phyloP scores from a whole-genome alignment of 108 stramenopile species.

The Skeletonema marinoi region DNA sequence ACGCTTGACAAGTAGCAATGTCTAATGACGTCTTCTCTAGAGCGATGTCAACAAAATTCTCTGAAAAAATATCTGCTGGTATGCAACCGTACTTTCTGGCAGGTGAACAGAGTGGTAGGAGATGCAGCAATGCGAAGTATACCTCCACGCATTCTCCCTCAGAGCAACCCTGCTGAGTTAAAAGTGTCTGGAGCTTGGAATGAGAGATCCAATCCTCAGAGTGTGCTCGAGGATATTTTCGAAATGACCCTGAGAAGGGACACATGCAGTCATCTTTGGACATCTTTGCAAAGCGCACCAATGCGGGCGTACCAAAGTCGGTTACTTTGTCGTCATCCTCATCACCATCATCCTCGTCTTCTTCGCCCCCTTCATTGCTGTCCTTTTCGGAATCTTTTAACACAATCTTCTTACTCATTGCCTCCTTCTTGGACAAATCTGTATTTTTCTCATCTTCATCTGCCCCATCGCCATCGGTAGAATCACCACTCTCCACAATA shows the following conservation, averaged over 20 bases:
- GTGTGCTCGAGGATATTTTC: neutral
- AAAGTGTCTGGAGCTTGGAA: constrained; percentile 31
- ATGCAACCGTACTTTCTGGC: constrained; percentile 41
- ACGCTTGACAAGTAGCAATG: constrained; percentile 25
- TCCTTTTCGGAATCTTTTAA: neutral
- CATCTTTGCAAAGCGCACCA: constrained; percentile 16
- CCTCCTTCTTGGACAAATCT: neutral
- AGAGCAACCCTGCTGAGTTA: constrained; percentile 40
- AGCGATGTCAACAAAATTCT: constrained; percentile 29
- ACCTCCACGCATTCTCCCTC: constrained; percentile 56
- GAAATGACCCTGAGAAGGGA: constrained; percentile 36
- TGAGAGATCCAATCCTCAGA: constrained; percentile 17
- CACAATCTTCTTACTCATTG: neutral
- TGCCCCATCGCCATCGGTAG: neutral
- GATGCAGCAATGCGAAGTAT: constrained; percentile 56
- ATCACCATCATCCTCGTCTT: neutral
- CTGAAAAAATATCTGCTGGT: constrained; percentile 33
- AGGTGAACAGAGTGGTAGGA: constrained; percentile 20
- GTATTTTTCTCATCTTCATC: neutral
- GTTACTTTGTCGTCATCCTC: constrained; percentile 43
- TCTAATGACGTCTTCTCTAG: constrained; percentile 42
- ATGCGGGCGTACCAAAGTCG: constrained; percentile 31
- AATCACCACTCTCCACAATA: neutral
- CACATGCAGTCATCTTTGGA: constrained; percentile 31
- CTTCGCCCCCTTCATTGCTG: constrained; percentile 23